Base-by-base conservation (phyloP, 2,329 filamentous ascomycete species). In the Cadophora luteo-olivacea region DNA sequence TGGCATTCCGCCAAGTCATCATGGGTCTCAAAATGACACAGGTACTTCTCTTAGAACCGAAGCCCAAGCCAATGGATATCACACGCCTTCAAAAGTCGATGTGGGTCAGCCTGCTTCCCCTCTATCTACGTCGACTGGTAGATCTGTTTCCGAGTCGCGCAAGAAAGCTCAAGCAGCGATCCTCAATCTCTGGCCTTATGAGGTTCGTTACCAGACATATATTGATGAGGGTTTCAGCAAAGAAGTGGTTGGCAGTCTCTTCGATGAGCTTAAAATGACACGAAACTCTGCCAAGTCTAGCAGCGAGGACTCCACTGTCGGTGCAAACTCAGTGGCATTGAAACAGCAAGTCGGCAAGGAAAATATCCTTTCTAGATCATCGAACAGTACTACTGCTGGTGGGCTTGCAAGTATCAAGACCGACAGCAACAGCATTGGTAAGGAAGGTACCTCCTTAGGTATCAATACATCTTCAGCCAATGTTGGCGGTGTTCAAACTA, bases 171-270 rank as follows among this genome's bases (percentile, higher is more conserved):
- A 89, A 75, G 86, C 87, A 29, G 90, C 91, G 4, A 88, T 94
- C 49, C 79, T 92, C 36, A 85, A 87, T 48, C 81, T 94, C 3
- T 85, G 83, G 81, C 83, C 85, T 1, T 78, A 92, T 68, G 91
- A 92, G 61, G 88, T 97, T 68, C 87, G 88, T 24, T 97, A 90
- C 75, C 85, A 91, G 65, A 86, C 92, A 69, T 90, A 95, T 67
- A 82, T 94, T 14, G 84, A 88, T 12, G 91, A 95, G 78, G 91
- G 92, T 0, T 84, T 95, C 52, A 86, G 94, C 72, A 83, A 86
- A 45, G 79, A 79, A 1, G 76, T 93, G 12, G 80, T 97, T 45
- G 85, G 84, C 66, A 78, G 81, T 36, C 82, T 96, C 0, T 96
- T 94, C 74, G 81, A 84, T 32, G 89, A 93, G 24, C 81, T 96